Evolutionary conservation across 345 rosid genomes (phyloP).

Genomic region (Aquilaria sinensis): DNA sequence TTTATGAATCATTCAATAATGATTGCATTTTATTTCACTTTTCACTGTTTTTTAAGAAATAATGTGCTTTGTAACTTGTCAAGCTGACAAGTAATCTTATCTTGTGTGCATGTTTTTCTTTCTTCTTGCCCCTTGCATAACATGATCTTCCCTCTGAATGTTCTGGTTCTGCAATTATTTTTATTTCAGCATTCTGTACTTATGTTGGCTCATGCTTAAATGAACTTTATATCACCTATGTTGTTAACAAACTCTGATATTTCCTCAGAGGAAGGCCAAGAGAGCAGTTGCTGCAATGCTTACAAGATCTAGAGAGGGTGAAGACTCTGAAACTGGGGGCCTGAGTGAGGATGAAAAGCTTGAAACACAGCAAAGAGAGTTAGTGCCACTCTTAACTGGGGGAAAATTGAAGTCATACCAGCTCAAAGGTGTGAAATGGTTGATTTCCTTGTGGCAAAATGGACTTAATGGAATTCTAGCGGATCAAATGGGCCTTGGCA

Average conservation of each 20-base stretch:
- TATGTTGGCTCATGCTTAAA: not conserved
- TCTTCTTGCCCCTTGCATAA: too few relatives aligned
- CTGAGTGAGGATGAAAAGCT: slow-evolving; percentile 68
- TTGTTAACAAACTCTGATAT: not conserved
- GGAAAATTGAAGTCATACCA: slow-evolving; percentile 88
- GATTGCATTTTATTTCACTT: too few relatives aligned
- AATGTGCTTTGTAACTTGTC: too few relatives aligned
- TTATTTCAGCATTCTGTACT: not conserved
- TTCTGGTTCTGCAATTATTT: not conserved
- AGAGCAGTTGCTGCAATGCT: slow-evolving; percentile 96
- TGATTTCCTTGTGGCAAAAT: slow-evolving; percentile 91
- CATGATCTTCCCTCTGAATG: not conserved
- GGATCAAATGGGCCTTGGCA: slow-evolving; percentile 99
- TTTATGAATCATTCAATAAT: too few relatives aligned
- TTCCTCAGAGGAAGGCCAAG: slow-evolving; percentile 62
- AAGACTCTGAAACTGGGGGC: slow-evolving; percentile 30
- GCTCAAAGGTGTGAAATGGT: slow-evolving; percentile 96
- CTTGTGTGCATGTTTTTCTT: too few relatives aligned
- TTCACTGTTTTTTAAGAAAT: too few relatives aligned
- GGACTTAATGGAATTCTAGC: slow-evolving; percentile 97
- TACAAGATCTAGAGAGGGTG: slow-evolving; percentile 61
- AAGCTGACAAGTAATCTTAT: too few relatives aligned
- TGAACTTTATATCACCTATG: not conserved
- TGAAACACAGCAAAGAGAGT: slow-evolving; percentile 74
- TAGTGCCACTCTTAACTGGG: slow-evolving; percentile 84